phyloP scores from a whole-genome alignment of 495 filamentous ascomycete species.

The Aspergillus carlsbadensis region DNA sequence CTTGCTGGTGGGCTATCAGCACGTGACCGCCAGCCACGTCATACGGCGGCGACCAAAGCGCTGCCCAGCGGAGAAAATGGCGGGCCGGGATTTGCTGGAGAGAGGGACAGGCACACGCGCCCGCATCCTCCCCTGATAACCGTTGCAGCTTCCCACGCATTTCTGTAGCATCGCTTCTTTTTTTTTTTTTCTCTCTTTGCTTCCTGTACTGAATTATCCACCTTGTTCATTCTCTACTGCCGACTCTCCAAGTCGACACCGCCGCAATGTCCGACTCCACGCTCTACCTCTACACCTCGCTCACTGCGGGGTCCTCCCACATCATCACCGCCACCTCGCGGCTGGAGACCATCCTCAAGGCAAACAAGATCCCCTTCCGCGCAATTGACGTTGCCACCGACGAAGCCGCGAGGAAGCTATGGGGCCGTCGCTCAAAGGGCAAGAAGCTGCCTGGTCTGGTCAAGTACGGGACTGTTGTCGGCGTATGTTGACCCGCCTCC shows the following conservation, averaged over 20 bases:
- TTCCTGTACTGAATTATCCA: background rate
- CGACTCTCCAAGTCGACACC: background rate
- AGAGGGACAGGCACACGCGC: background rate
- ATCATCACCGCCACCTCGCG: conserved; percentile 95
- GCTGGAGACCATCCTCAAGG: conserved; percentile 93
- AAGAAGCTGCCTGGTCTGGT: conserved; percentile 88
- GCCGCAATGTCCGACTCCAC: conserved; percentile 60
- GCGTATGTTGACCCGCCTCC: conserved; percentile 56
- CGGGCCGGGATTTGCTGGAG: background rate
- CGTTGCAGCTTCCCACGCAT: too few species aligned
- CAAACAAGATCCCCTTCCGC: conserved; percentile 89
- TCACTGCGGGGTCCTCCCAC: conserved; percentile 95
- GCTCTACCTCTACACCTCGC: conserved; percentile 90
- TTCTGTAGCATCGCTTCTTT: background rate
- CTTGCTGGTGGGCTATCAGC: background rate
- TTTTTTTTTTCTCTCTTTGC: background rate
- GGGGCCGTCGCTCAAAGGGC: conserved; percentile 74
- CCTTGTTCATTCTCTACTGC: background rate
- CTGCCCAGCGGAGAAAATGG: background rate
- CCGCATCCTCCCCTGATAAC: conserved; percentile 1
- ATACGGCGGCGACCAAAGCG: background rate
- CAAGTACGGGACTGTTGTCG: conserved; percentile 81
- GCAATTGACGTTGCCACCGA: conserved; percentile 91
- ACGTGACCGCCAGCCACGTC: conserved; percentile 5
- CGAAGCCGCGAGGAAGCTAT: conserved; percentile 85